Evolutionary conservation across 768 basidiomycete genomes (phyloP).

Genomic region (Suillus ampliporus): DNA sequence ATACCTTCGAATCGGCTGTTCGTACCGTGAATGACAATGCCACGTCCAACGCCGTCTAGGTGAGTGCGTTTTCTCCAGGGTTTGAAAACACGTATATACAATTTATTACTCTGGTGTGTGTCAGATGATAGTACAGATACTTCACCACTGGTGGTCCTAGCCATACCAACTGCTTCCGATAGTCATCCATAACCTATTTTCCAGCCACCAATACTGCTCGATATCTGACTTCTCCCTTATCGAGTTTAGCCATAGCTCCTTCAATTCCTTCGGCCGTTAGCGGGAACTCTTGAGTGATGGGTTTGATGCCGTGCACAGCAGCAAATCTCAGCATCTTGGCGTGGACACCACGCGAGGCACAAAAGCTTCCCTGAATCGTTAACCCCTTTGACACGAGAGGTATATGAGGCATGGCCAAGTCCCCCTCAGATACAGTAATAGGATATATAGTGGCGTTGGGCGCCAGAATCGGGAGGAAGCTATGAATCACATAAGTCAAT

Average conservation of each 20-base stretch:
- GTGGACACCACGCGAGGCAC: conserved; percentile 33
- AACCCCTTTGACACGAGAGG: conserved; percentile 22
- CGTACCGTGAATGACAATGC: neutral
- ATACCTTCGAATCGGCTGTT: neutral
- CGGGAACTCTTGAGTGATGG: conserved; percentile 39
- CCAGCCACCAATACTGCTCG: conserved; percentile 34
- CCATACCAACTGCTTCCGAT: neutral
- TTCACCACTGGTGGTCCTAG: neutral
- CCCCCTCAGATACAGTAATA: conserved; percentile 27
- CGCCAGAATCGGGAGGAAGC: conserved; percentile 33
- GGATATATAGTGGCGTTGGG: conserved; percentile 30
- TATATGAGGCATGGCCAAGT: conserved; percentile 29
- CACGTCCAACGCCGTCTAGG: neutral
- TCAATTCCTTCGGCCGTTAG: conserved; percentile 37
- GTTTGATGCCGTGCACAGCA: conserved; percentile 32
- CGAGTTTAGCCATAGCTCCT: conserved; percentile 32
- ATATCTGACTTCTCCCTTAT: conserved; percentile 35
- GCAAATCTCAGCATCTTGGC: conserved; percentile 42
- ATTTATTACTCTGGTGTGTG: neutral
- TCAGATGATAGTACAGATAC: neutral
- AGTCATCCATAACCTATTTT: neutral
- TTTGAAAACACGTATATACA: neutral
- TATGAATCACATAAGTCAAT: conserved; percentile 6
- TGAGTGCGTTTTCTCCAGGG: neutral
- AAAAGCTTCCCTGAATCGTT: conserved; percentile 30